These are phyloP conservation scores for Ehretia macrophylla DNA, from an alignment of 257 asterid species.

Conservation along the genomic window DNA sequence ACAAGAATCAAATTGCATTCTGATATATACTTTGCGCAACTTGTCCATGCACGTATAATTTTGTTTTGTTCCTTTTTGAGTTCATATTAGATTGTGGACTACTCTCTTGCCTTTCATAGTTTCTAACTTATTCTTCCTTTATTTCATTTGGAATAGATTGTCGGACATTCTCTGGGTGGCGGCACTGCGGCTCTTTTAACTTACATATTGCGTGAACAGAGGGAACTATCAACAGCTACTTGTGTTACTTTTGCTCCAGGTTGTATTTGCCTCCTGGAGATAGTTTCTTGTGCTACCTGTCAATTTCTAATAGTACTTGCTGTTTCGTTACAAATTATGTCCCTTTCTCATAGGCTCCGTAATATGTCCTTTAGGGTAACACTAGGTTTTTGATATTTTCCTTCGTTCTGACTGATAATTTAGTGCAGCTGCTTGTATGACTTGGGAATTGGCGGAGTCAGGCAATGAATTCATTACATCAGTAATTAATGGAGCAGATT, in stretches of 20 bases:
- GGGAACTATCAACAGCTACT: conserved; percentile 71
- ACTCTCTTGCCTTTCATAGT: too few relatives aligned
- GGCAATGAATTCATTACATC: conserved; percentile 74
- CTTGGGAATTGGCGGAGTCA: conserved; percentile 97
- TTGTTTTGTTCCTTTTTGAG: too few relatives aligned
- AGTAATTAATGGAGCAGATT: conserved; percentile 91
- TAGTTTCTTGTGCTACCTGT: neutral
- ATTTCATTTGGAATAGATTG: conserved; percentile 35
- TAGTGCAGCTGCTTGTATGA: conserved; percentile 94
- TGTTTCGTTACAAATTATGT: too few relatives aligned
- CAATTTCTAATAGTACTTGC: neutral
- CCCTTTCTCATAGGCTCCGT: too few relatives aligned
- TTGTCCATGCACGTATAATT: too few relatives aligned
- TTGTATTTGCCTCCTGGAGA: conserved; percentile 6
- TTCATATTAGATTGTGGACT: too few relatives aligned
- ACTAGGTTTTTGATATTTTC: too few relatives aligned
- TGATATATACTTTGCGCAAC: too few relatives aligned
- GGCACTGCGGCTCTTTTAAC: conserved; percentile 93
- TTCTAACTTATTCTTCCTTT: too few relatives aligned
- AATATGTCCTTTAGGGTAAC: too few relatives aligned
- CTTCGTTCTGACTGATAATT: neutral
- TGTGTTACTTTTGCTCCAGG: conserved; percentile 99
- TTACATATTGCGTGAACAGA: conserved; percentile 77
- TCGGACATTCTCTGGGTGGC: conserved; percentile 98
- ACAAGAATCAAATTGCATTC: too few relatives aligned